phyloP scores from a whole-genome alignment of 371 early-diverging fungal species.

The Mortierella sp. region DNA sequence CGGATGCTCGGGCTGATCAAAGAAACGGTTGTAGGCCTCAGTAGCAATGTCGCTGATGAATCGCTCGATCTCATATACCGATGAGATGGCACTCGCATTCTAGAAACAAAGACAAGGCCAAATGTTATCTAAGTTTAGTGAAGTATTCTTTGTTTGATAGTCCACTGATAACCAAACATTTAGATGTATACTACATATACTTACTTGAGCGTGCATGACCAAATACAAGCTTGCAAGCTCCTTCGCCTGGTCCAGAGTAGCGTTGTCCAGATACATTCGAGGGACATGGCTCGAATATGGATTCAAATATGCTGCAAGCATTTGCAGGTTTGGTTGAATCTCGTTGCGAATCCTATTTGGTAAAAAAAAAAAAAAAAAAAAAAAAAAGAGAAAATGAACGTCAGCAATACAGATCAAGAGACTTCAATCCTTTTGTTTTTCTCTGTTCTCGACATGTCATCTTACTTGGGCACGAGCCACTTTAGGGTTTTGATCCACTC shows the following conservation, averaged over 20 bases:
- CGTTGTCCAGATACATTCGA: slow-evolving; percentile 44
- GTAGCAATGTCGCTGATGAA: slow-evolving; percentile 29
- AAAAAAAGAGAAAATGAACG: neutral
- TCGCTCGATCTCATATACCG: slow-evolving; percentile 17
- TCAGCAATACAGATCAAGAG: neutral
- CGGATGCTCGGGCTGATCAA: slow-evolving; percentile 28
- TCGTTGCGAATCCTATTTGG: slow-evolving; percentile 45
- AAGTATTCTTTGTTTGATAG: neutral
- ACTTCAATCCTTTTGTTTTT: neutral
- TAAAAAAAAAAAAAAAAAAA: neutral
- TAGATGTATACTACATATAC: neutral
- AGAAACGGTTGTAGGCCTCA: slow-evolving; percentile 27
- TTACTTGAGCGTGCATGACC: slow-evolving; percentile 48
- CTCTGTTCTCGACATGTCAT: no score
- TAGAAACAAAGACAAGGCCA: slow-evolving; percentile 3
- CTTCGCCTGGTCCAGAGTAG: slow-evolving; percentile 33
- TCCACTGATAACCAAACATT: neutral
- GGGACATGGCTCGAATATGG: slow-evolving; percentile 11
- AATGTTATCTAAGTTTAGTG: neutral
- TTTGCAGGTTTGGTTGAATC: slow-evolving; percentile 37
- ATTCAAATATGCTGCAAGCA: slow-evolving; percentile 12
- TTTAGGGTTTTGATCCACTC: slow-evolving; percentile 45
- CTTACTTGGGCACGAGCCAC: slow-evolving; percentile 51
- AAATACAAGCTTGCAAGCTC: slow-evolving; percentile 34
- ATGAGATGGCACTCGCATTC: slow-evolving; percentile 44